Evolutionary conservation across 805 yeast species (phyloP).

Genomic region (Ogataea chonburiensis): DNA sequence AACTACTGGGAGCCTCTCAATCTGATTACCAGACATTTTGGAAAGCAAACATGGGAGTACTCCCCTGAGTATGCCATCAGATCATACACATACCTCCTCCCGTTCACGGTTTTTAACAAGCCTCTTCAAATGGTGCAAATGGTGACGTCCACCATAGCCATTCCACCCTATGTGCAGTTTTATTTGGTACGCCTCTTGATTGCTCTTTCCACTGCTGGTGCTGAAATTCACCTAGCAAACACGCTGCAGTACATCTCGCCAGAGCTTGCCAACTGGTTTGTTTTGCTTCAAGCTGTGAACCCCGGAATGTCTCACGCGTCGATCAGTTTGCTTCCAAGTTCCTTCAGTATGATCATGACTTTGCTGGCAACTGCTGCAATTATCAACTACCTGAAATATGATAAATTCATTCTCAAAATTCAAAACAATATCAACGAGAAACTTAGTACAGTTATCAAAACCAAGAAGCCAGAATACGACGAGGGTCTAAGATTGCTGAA

Average conservation of each 20-base stretch:
- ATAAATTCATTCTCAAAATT: slow-evolving; percentile 20
- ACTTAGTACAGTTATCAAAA: slow-evolving; percentile 12
- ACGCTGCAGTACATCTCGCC: slow-evolving; percentile 39
- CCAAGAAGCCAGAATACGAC: slow-evolving; percentile 18
- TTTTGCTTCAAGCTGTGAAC: slow-evolving; percentile 57
- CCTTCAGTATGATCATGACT: slow-evolving; percentile 62
- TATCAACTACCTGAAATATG: slow-evolving; percentile 34
- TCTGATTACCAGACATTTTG: slow-evolving; percentile 72
- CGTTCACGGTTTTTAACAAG: slow-evolving; percentile 34
- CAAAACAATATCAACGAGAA: slow-evolving; percentile 19
- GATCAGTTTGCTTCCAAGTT: slow-evolving; percentile 79
- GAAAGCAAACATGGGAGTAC: slow-evolving; percentile 96
- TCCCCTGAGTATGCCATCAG: slow-evolving; percentile 86
- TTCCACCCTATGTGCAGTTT: slow-evolving; percentile 40
- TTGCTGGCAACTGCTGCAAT: slow-evolving; percentile 44
- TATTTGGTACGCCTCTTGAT: slow-evolving; percentile 50
- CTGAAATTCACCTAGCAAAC: slow-evolving; percentile 54
- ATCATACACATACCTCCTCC: slow-evolving; percentile 75
- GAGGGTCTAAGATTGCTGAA: slow-evolving; percentile 18
- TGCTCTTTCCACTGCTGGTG: slow-evolving; percentile 39
- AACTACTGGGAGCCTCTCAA: slow-evolving; percentile 96
- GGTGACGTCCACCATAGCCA: slow-evolving; percentile 1
- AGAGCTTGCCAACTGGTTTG: slow-evolving; percentile 55
- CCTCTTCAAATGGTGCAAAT: slow-evolving; percentile 21
- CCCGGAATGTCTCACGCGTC: slow-evolving; percentile 92